These are phyloP conservation scores for Stereum hirsutum DNA, from an alignment of 1,284 basidiomycete species.

Conservation along the genomic window DNA sequence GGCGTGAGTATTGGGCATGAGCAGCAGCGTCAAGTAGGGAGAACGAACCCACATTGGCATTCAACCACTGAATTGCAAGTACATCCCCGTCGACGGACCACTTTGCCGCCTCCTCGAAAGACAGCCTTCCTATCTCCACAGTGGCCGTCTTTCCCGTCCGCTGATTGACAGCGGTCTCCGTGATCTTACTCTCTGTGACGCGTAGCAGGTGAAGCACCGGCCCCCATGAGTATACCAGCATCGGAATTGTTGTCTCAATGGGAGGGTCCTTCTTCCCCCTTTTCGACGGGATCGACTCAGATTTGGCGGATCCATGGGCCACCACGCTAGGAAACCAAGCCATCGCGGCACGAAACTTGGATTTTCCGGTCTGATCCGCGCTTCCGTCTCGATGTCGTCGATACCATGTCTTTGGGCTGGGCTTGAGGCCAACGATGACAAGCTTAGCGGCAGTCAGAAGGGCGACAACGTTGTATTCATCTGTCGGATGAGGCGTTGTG, in stretches of 20 bases:
- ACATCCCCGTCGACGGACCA: slow-evolving; percentile 52
- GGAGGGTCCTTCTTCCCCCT: slow-evolving; percentile 19
- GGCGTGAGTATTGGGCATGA: slow-evolving; percentile 9
- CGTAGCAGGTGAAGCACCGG: slow-evolving; percentile 52
- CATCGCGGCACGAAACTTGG: slow-evolving; percentile 50
- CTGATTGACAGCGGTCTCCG: slow-evolving; percentile 38
- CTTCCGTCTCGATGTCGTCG: slow-evolving; percentile 58
- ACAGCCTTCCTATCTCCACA: slow-evolving; percentile 54
- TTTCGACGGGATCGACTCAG: slow-evolving; percentile 16
- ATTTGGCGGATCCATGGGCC: slow-evolving; percentile 11
- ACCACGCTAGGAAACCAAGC: slow-evolving; percentile 71
- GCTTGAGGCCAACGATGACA: slow-evolving; percentile 90
- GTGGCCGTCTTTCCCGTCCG: slow-evolving; percentile 52
- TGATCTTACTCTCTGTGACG: slow-evolving; percentile 52
- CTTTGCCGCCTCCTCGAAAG: slow-evolving; percentile 44
- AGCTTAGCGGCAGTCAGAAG: slow-evolving; percentile 87
- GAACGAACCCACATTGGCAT: slow-evolving; percentile 58
- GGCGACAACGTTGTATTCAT: slow-evolving; percentile 80
- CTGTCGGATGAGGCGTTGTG: slow-evolving; percentile 65
- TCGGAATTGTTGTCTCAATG: slow-evolving; percentile 32
- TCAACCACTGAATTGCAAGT: slow-evolving; percentile 67
- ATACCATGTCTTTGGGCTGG: slow-evolving; percentile 90
- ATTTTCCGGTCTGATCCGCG: slow-evolving; percentile 31
- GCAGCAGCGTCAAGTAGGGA: slow-evolving; percentile 7
- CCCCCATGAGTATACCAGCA: slow-evolving; percentile 82